These are phyloP conservation scores for Leptomonas seymouri DNA, from an alignment of 208 protist species.

Conservation along the genomic window DNA sequence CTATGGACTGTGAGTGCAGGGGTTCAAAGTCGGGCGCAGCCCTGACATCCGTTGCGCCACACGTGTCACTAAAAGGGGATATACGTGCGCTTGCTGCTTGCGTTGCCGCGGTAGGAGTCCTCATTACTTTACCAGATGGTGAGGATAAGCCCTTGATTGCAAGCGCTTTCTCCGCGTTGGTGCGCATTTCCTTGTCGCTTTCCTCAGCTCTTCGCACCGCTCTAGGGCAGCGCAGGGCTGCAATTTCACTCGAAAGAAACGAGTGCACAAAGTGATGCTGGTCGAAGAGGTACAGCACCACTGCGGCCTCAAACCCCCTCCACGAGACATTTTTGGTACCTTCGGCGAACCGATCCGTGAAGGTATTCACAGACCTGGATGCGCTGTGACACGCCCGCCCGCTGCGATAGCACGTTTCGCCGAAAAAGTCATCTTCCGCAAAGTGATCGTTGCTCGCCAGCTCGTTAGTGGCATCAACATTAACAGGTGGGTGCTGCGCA, in stretches of 20 bases:
- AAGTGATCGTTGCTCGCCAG: conserved; percentile 13
- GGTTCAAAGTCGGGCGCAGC: no score
- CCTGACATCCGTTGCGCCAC: no score
- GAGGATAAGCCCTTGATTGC: no score
- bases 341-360: neutral
- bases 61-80: no score
- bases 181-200: no score
- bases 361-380: neutral
- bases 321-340: conserved; percentile 4
- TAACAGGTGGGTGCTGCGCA: no score
- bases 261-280: conserved; percentile 24
- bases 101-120: no score
- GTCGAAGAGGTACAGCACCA: conserved; percentile 24
- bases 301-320: conserved; percentile 1
- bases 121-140: no score
- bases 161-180: no score
- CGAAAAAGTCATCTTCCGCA: conserved; percentile 7
- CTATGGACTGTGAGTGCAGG: no score
- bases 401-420: conserved; percentile 6
- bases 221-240: conserved; percentile 2
- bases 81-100: no score
- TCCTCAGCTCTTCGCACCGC: neutral
- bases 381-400: neutral
- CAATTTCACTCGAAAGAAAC: conserved; percentile 14
- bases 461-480: no score